phyloP scores from a whole-genome alignment of 2,329 filamentous ascomycete genomes.

The Rhinocladiella similis region DNA sequence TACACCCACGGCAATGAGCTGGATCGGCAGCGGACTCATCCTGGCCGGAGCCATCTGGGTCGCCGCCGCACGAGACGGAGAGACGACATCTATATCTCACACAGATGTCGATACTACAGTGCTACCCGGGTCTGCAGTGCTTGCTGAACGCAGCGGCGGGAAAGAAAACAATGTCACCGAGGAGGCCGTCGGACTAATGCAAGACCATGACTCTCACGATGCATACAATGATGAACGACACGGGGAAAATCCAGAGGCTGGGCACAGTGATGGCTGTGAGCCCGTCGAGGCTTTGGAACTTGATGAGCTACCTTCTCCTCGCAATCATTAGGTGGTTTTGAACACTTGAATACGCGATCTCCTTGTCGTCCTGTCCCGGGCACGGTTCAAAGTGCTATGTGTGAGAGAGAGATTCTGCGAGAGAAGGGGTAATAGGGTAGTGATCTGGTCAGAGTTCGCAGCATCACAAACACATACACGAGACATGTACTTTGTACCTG shows the following conservation, averaged over 20 bases:
- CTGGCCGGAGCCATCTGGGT: conserved; percentile 66
- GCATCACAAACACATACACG: too few relatives aligned
- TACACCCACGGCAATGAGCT: conserved; percentile 57
- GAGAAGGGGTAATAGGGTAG: too few relatives aligned
- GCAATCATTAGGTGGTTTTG: background rate
- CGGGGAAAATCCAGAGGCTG: conserved; percentile 6
- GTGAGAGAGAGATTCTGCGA: too few relatives aligned
- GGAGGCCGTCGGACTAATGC: conserved; percentile 17
- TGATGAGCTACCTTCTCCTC: background rate
- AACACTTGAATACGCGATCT: too few relatives aligned
- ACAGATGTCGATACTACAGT: conserved; percentile 10
- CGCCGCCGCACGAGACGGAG: conserved; percentile 51
- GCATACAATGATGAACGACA: conserved; percentile 4
- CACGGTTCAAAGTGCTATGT: too few relatives aligned
- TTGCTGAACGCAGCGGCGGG: background rate
- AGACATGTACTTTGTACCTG: too few relatives aligned
- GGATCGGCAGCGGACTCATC: conserved; percentile 63
- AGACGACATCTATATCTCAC: conserved; percentile 28
- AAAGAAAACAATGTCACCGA: conserved; percentile 4
- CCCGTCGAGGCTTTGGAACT: background rate
- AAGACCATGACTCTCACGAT: conserved; percentile 13
- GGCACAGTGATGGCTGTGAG: background rate
- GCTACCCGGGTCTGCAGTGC: background rate
- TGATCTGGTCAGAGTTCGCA: too few relatives aligned
- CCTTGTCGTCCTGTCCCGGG: too few relatives aligned